These are phyloP conservation scores for Auricularia heimuer DNA, from an alignment of 768 basidiomycete genomes.

Conservation along the genomic window DNA sequence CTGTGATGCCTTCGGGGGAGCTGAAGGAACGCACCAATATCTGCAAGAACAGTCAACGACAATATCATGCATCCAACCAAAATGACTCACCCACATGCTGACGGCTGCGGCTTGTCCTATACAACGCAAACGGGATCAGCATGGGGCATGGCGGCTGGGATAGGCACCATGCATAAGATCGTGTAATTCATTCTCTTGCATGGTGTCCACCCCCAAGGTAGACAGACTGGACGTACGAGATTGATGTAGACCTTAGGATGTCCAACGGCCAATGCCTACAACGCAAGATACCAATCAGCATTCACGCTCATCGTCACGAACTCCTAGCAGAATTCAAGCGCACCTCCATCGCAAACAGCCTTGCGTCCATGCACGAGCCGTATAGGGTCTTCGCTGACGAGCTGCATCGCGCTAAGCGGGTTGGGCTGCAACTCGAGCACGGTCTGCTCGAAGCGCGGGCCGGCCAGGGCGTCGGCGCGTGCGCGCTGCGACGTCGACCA, in stretches of 20 bases:
- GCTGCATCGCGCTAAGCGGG: conserved; percentile 83
- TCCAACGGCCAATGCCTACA: conserved; percentile 79
- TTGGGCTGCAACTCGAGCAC: conserved; percentile 78
- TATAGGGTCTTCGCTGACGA: conserved; percentile 80
- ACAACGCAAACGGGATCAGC: conserved; percentile 2
- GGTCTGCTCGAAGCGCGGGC: conserved; percentile 91
- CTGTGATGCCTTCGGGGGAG: background rate
- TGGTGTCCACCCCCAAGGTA: background rate
- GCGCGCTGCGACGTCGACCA: conserved; percentile 82
- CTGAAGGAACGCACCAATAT: conserved; percentile 24
- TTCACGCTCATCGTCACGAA: background rate
- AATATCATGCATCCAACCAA: conserved; percentile 7
- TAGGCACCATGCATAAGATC: too few relatives aligned
- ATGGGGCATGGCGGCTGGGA: too few relatives aligned
- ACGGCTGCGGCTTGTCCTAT: conserved; percentile 82
- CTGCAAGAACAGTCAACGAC: conserved; percentile 14
- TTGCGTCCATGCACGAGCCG: conserved; percentile 71
- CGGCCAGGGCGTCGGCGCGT: conserved; percentile 47
- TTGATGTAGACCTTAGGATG: conserved; percentile 98
- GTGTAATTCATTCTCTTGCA: background rate
- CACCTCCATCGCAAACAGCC: conserved; percentile 93
- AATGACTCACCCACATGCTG: conserved; percentile 73
- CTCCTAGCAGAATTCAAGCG: conserved; percentile 20
- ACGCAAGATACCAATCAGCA: conserved; percentile 1
- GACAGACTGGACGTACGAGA: conserved; percentile 44